These are phyloP conservation scores for Phytopythium ostracodes DNA, from an alignment of 352 stramenopile species.

Conservation along the genomic window DNA sequence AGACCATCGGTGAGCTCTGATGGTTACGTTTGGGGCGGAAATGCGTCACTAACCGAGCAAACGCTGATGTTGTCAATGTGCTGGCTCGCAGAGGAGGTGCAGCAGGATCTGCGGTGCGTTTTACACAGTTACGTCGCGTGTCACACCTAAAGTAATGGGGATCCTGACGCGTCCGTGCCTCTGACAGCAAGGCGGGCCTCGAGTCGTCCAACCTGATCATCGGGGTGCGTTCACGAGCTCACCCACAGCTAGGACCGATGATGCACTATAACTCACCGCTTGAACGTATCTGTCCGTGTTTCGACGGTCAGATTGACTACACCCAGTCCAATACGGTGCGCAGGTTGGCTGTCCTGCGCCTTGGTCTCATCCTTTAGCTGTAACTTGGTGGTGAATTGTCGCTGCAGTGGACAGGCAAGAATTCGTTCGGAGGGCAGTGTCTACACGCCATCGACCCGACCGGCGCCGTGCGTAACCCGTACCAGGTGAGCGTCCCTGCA, in stretches of 20 bases:
- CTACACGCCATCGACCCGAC: constrained; percentile 58
- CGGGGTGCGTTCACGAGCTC: constrained; percentile 22
- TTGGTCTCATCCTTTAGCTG: not conserved
- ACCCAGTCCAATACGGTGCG: constrained; percentile 41
- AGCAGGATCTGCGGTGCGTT: constrained; percentile 32
- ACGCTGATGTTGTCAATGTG: not conserved
- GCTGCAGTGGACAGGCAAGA: constrained; percentile 51
- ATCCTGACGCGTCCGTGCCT: not conserved
- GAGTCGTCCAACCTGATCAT: constrained; percentile 69
- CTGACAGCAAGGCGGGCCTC: constrained; percentile 38
- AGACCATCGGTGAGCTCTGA: constrained; percentile 46
- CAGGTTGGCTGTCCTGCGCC: not conserved
- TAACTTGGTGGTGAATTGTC: not conserved
- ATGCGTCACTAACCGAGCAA: not conserved
- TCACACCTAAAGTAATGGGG: not conserved
- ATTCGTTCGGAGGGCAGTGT: constrained; percentile 52
- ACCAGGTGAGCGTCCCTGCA: constrained; percentile 32
- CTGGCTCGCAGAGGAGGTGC: constrained; percentile 31
- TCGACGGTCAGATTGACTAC: constrained; percentile 20
- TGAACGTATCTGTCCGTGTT: not conserved
- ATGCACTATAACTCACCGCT: not conserved
- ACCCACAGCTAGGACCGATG: too few species aligned
- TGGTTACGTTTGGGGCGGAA: not conserved
- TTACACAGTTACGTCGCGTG: not conserved
- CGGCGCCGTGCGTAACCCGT: constrained; percentile 42